A percentile compares a stretch with the other conserved stretches of the same genome.
phyloP scores from a whole-genome alignment of 371 early-diverging fungal genomes.

The Mucor mucedo region DNA sequence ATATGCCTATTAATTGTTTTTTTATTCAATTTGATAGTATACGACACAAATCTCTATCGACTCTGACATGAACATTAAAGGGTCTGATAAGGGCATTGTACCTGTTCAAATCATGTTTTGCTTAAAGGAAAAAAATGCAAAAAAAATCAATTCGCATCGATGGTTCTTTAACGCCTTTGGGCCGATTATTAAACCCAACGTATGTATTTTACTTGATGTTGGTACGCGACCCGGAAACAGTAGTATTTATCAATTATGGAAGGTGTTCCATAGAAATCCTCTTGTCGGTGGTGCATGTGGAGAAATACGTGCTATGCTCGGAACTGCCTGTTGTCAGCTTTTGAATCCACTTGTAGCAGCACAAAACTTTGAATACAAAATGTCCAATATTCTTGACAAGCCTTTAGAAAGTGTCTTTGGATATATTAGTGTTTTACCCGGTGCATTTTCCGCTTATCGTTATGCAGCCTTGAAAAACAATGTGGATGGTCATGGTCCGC shows the following conservation, averaged over 20 bases:
- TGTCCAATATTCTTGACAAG: constrained; percentile 89
- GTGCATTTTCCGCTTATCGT: constrained; percentile 88
- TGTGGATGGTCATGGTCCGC: constrained; percentile 60
- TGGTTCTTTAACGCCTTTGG: constrained; percentile 93
- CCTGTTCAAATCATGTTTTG: constrained; percentile 85
- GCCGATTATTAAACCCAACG: constrained; percentile 73
- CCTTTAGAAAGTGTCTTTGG: constrained; percentile 89
- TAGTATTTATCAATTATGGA: constrained; percentile 81
- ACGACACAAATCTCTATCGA: constrained; percentile 88
- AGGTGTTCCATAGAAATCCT: constrained; percentile 74
- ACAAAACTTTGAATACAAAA: constrained; percentile 84
- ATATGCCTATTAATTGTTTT: not conserved
- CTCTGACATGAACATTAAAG: constrained; percentile 70
- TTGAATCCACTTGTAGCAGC: constrained; percentile 84
- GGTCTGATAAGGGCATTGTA: constrained; percentile 74
- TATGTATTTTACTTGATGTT: constrained; percentile 82
- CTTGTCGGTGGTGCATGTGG: constrained; percentile 86
- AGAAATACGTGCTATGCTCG: constrained; percentile 81
- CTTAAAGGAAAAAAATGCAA: constrained; percentile 75
- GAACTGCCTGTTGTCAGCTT: constrained; percentile 67
- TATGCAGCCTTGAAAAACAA: constrained; percentile 78
- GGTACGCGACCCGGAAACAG: constrained; percentile 80
- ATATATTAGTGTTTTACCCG: constrained; percentile 84
- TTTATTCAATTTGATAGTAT: constrained; percentile 52
- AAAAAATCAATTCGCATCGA: constrained; percentile 87